Percentiles rank a stretch among this genome's conserved stretches.
Conservation (phyloP, 73 alveolate species). For the Paramecium biaurelia region DNA sequence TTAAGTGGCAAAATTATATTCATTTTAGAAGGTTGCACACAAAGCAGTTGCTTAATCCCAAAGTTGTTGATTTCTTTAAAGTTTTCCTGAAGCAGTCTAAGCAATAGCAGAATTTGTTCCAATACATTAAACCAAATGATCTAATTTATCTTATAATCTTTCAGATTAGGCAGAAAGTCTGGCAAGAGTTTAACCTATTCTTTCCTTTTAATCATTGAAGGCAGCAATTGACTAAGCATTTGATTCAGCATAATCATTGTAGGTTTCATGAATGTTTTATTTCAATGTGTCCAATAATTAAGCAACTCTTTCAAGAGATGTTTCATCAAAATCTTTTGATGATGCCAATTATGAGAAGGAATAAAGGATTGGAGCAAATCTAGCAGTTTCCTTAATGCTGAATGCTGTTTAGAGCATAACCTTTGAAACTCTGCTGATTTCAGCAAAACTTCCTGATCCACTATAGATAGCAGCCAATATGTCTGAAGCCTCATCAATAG, state of each 20-base stretch:
- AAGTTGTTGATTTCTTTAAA: conserved; percentile 15
- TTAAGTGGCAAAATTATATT: conserved; percentile 24
- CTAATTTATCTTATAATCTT: conserved; percentile 19
- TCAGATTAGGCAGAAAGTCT: conserved; percentile 11
- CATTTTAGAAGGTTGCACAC: conserved; percentile 34
- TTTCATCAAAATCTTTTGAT: neutral
- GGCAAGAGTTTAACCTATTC: neutral
- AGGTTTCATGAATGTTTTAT: neutral
- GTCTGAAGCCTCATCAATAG: conserved; percentile 47
- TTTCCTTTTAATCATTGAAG: conserved; percentile 24
- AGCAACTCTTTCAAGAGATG: conserved; percentile 38
- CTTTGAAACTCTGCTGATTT: conserved; percentile 12
- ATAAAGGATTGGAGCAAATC: conserved; percentile 8
- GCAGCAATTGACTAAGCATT: conserved; percentile 43
- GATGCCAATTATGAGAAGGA: conserved; percentile 25
- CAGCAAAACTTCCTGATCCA: conserved; percentile 52
- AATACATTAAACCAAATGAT: neutral
- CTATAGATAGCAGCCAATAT: conserved; percentile 19
- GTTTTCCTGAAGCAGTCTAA: neutral
- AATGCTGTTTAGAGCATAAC: neutral
- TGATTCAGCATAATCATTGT: neutral
- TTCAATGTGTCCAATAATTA: conserved; percentile 14
- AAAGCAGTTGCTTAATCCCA: conserved; percentile 37
- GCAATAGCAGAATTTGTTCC: conserved; percentile 50
- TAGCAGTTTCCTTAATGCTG: neutral